A percentile compares a stretch with the other conserved stretches of the same genome.
phyloP scores from a whole-genome alignment of 139 green algal genomes.

The Micractinium sp. region DNA sequence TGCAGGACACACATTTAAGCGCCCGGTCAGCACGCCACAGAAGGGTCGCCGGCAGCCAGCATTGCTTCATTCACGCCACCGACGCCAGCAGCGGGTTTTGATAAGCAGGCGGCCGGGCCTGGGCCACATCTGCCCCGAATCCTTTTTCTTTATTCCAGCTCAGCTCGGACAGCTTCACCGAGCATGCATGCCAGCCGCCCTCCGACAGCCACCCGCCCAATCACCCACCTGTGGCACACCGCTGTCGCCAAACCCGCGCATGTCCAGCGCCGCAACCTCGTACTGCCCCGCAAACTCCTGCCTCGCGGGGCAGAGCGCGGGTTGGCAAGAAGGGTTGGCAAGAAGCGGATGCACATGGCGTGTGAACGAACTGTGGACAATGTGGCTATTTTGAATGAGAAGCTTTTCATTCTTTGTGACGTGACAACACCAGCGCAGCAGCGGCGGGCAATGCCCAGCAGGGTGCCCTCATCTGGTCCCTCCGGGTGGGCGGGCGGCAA shows the following conservation, averaged over 20 bases:
- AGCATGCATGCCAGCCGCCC: too few relatives aligned
- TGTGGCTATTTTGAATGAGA: background rate
- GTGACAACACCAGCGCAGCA: too few relatives aligned
- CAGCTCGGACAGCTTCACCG: too few relatives aligned
- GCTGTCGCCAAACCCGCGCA: conserved; percentile 64
- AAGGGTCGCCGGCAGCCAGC: background rate
- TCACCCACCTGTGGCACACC: conserved; percentile 54
- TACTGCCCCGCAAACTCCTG: conserved; percentile 33
- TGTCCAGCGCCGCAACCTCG: conserved; percentile 66
- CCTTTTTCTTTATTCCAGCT: too few relatives aligned
- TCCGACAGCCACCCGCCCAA: too few relatives aligned
- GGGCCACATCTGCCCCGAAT: too few relatives aligned
- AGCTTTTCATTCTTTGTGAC: background rate
- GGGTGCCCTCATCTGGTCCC: too few relatives aligned
- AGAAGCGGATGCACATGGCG: background rate
- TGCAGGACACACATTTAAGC: background rate
- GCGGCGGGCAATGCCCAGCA: background rate
- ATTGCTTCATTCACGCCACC: background rate
- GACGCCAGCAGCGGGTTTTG: too few relatives aligned
- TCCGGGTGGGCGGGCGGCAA: background rate
- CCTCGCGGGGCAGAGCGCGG: background rate
- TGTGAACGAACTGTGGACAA: background rate
- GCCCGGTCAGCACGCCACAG: background rate
- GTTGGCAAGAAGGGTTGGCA: too few relatives aligned
- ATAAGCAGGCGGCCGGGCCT: too few relatives aligned